Evolutionary conservation across 2,329 filamentous ascomycete species (phyloP), one percentile per base, ranked within the genome.

Genomic region (Clonostachys rosea): DNA sequence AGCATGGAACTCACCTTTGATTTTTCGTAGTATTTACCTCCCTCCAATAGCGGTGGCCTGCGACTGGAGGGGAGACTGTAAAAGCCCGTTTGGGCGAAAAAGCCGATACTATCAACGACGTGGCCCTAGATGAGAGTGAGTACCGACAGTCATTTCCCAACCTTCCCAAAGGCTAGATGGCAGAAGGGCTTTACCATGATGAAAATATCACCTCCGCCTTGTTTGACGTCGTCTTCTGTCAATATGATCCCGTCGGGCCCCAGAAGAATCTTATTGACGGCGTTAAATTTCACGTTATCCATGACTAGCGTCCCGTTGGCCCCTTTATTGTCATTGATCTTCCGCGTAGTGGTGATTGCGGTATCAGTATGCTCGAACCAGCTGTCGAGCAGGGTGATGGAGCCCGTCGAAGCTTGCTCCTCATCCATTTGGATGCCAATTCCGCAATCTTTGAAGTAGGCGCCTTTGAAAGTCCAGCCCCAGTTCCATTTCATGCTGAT

Each of bases 401-500:
- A 92, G 36, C 88, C 87, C 24, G 91, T 86, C 12, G 78, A 79
- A 13, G 52, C 44, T 4, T 57, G 53, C 55, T 82, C 69, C 45
- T 69, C 66, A 44, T 72, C 75, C 74, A 90, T 84, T 59, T 88
- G 83, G 48, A 89, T 71, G 12, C 84, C 87, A 34, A 87, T 71
- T 10, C 69, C 68, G 58, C 83, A 87, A 58, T 85, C 74, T 57
- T 80, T 75, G 63, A 89, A 79, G 24, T 65, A 70, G 17, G 87
- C 60, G 18, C 78, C 81, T 64, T 87, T 86, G 70, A 87, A 87
- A 6, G 81, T 84, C 83, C 84, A 90, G 2, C 81, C 78, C 87
- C 86, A 90, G 61, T 86, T 80, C 86, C 86, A 90, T 51, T 85
- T 78, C 70, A 88, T 83, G 61, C 76, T 78, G 49, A 89, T 81